A percentile compares a stretch with the other conserved stretches of the same genome.
These are phyloP conservation scores for Aspergillus caelatus DNA, from an alignment of 2,329 filamentous ascomycete genomes.

Conservation along the genomic window DNA sequence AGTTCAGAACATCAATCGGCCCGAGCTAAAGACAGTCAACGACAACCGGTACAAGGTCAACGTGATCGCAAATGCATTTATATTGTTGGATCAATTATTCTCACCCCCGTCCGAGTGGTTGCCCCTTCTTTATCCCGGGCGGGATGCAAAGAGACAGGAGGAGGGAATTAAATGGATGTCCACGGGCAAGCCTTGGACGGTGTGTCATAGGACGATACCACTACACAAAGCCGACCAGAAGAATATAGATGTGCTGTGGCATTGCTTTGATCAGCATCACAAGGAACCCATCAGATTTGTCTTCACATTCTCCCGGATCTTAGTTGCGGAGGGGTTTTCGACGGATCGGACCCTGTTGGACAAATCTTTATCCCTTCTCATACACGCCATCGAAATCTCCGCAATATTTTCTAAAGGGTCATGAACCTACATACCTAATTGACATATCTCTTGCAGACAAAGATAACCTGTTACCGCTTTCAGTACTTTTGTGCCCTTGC, in stretches of 20 bases:
- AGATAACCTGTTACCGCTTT: no score
- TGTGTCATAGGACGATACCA: background rate
- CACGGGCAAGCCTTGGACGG: background rate
- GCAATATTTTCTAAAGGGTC: background rate
- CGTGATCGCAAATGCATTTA: background rate
- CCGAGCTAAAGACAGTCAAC: background rate
- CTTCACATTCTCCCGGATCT: background rate
- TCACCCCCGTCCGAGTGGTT: background rate
- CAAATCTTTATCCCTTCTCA: background rate
- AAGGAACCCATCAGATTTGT: background rate
- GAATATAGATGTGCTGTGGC: background rate
- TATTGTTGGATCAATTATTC: background rate
- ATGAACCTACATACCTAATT: no score
- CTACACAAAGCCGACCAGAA: background rate
- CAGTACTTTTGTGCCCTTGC: no score
- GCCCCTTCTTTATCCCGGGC: background rate
- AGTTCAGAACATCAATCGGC: background rate
- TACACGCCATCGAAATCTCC: background rate
- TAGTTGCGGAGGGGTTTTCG: background rate
- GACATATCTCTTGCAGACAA: no score
- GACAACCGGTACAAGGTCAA: background rate
- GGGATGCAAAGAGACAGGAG: background rate
- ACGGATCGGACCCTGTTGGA: background rate
- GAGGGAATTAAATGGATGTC: background rate
- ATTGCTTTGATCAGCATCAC: background rate